Percentiles rank a stretch among this genome's conserved stretches.
Evolutionary conservation across 495 filamentous ascomycete species (phyloP).

Genomic region (Xylaria sp.): DNA sequence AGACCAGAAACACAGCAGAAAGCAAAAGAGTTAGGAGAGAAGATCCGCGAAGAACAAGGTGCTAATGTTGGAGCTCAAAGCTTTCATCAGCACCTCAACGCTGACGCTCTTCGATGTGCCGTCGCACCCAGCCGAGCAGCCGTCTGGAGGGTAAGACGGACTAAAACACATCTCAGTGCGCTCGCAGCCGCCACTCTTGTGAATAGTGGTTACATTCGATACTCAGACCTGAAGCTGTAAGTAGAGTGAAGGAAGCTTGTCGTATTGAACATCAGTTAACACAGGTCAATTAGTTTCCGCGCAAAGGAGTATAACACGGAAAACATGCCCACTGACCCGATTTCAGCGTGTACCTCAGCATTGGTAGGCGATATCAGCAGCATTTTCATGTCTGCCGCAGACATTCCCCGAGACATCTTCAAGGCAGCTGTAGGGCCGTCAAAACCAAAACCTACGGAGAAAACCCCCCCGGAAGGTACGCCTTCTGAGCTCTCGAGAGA

Average conservation of each 20-base stretch:
- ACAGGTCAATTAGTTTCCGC: slow-evolving; percentile 59
- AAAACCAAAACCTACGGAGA: slow-evolving; percentile 33
- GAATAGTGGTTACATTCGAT: slow-evolving; percentile 65
- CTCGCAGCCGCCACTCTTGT: slow-evolving; percentile 72
- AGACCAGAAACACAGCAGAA: slow-evolving; percentile 61
- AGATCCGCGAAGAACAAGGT: slow-evolving; percentile 71
- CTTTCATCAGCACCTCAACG: slow-evolving; percentile 72
- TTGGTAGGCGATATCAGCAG: slow-evolving; percentile 76
- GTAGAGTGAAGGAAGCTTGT: slow-evolving; percentile 29
- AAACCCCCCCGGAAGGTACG: slow-evolving; percentile 24
- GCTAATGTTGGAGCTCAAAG: slow-evolving; percentile 66
- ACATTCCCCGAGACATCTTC: slow-evolving; percentile 79
- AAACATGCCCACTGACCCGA: slow-evolving; percentile 73
- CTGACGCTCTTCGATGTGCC: slow-evolving; percentile 66
- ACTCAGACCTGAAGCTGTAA: slow-evolving; percentile 73
- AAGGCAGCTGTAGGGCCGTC: slow-evolving; percentile 47
- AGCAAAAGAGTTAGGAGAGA: slow-evolving; percentile 64
- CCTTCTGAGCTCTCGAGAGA: slow-evolving; percentile 7
- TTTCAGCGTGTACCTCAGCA: slow-evolving; percentile 74
- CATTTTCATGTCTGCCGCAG: slow-evolving; percentile 81
- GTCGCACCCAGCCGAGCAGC: slow-evolving; percentile 70
- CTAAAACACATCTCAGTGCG: slow-evolving; percentile 67
- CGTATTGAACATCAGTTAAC: slow-evolving; percentile 32
- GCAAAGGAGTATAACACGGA: slow-evolving; percentile 73
- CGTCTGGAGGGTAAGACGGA: slow-evolving; percentile 72